phyloP scores from a whole-genome alignment of 106 monocot species.

The Acanthochlamys bracteata region DNA sequence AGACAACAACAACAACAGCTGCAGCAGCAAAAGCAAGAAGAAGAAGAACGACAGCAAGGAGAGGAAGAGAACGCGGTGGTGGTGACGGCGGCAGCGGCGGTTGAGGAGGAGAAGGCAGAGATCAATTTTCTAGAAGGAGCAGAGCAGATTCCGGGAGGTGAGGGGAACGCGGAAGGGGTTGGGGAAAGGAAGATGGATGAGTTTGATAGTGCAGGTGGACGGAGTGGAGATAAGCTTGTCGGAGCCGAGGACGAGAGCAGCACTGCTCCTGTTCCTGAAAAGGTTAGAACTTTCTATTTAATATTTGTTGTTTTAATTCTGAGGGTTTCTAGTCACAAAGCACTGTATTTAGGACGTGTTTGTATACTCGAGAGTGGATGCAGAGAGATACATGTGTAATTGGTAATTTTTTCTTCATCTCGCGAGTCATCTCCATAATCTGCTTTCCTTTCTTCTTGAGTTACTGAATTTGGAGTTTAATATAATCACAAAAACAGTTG shows the following conservation, averaged over 20 bases:
- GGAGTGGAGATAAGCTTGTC: constrained; percentile 49
- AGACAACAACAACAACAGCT: neutral
- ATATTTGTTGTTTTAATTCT: neutral
- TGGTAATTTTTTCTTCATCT: too few species aligned
- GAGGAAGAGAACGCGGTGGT: neutral
- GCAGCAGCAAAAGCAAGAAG: neutral
- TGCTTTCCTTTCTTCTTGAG: too few species aligned
- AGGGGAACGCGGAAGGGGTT: constrained; percentile 18
- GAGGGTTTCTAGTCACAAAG: neutral
- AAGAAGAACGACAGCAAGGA: neutral
- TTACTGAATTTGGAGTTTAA: too few species aligned
- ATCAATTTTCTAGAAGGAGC: constrained; percentile 22
- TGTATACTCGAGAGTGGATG: too few species aligned
- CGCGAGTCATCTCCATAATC: too few species aligned
- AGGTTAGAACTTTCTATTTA: constrained; percentile 32
- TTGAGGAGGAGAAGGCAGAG: constrained; percentile 7
- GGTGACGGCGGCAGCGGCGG: neutral
- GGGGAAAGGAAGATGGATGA: constrained; percentile 58
- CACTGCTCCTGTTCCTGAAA: constrained; percentile 67
- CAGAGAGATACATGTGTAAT: too few species aligned
- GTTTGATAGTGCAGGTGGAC: constrained; percentile 42
- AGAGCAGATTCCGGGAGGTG: neutral
- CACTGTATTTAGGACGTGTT: neutral
- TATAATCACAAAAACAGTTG: too few species aligned
- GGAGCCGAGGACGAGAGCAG: constrained; percentile 65